Base-by-base conservation (phyloP, 2,329 filamentous ascomycete genomes). In the Annulohypoxylon truncatum region DNA sequence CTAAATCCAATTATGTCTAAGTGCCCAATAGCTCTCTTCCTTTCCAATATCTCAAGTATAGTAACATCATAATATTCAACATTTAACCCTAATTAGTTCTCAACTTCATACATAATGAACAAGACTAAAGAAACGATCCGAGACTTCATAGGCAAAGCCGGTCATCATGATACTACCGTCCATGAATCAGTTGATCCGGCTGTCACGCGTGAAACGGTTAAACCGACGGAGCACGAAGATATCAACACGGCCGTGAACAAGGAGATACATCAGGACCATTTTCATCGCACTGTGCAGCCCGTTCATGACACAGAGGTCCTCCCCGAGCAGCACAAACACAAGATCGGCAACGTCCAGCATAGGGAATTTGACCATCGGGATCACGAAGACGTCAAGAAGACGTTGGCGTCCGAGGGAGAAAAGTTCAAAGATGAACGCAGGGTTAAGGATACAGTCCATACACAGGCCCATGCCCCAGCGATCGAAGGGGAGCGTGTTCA, bases 191-290 rank as follows among this genome's bases (percentile, higher is more conserved):
- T 91, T 42, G 84, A 86, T 40, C 84, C 86, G 0, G 84, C 86
- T 10, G 84, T 92, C 2, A 82, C 83, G 4, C 82, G 90, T 15
- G 89, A 92, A 78, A 82, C 83, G 1, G 77, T 92, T 46, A 85
- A 82, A 64, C 86, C 85, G 44, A 83, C 85, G n/a, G 77, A 84
- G 40, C 89, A 91, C 59, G 88, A 92, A 73, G 79, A 89, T n/a
- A 71, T 87, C 8, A 83, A 81, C 18, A 89, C 86, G 1, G 90
- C 88, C 5, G 77, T 92, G 24, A 88, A 92, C 74, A 86, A 85
- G 70, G 90, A 92, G 72, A 81, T 92, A 3, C 89, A 92, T 74
- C 90, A 92, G 75, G 87, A 92, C 64, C 90, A 92, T 72, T 88
- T 91, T 76, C 89, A 92, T 76, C 90, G 88, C 48, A 88, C 87